These are phyloP conservation scores for Cutaneotrichosporon cutaneum DNA, from an alignment of 1,284 basidiomycete genomes.

Conservation along the genomic window DNA sequence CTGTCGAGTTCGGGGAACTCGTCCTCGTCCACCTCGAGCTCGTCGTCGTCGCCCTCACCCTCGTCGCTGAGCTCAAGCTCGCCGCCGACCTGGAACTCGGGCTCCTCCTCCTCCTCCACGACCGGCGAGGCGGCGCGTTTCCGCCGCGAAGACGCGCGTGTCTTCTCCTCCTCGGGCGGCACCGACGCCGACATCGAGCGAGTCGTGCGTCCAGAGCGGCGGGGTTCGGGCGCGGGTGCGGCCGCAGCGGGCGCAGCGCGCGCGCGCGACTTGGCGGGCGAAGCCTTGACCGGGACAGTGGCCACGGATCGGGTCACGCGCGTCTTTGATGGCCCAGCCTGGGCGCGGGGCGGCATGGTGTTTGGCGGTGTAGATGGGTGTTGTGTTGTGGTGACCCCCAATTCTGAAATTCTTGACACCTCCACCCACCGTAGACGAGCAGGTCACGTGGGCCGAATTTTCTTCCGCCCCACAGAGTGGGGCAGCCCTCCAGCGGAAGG, in stretches of 20 bases:
- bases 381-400: conserved; percentile 7
- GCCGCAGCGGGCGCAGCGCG: background rate
- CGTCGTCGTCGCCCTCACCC: conserved; percentile 33
- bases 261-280: background rate
- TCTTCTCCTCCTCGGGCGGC: background rate
- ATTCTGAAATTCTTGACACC: conserved; percentile 19
- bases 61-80: conserved; percentile 32
- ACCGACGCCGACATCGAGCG: background rate
- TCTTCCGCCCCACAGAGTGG: background rate
- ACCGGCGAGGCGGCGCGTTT: conserved; percentile 10
- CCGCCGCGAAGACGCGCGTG: conserved; percentile 5
- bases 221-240: background rate
- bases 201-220: background rate
- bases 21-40: conserved; percentile 46
- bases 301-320: background rate
- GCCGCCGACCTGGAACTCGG: conserved; percentile 35
- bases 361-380: conserved; percentile 6
- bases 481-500: background rate
- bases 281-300: background rate
- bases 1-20: conserved; percentile 56
- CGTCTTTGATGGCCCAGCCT: conserved; percentile 15
- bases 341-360: conserved; percentile 20
- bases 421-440: conserved; percentile 8
- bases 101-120: conserved; percentile 28
- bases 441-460: background rate